Conservation (phyloP, 805 yeast genomes). For the Barnettozyma siamensis region DNA sequence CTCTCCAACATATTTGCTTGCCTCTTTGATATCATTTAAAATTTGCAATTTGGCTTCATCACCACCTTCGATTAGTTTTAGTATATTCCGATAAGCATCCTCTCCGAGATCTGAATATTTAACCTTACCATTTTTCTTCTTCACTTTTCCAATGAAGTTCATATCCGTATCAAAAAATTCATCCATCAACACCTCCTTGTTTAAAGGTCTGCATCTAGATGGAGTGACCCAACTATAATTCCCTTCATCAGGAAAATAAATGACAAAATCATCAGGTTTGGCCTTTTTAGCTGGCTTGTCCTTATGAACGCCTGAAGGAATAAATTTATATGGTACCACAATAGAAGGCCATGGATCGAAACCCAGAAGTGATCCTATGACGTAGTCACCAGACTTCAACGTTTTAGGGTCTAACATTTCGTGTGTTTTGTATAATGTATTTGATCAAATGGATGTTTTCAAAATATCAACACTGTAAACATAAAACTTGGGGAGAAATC, state of each 20-base stretch:
- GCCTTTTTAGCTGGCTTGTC: not conserved
- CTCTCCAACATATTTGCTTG: not conserved
- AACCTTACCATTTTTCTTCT: not conserved
- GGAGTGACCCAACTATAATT: not conserved
- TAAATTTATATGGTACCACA: conserved; percentile 19
- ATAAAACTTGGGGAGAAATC: too few relatives aligned
- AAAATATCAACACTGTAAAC: too few relatives aligned
- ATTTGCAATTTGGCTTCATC: not conserved
- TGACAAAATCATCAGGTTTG: not conserved
- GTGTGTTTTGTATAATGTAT: not conserved
- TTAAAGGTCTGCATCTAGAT: not conserved
- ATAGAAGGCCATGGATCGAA: conserved; percentile 48
- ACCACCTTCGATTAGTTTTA: not conserved
- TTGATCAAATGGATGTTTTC: too few relatives aligned
- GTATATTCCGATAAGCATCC: not conserved
- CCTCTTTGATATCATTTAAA: not conserved
- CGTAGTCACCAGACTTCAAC: conserved; percentile 28
- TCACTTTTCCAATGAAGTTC: not conserved
- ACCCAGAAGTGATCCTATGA: conserved; percentile 39
- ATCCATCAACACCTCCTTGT: not conserved
- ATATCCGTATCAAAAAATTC: not conserved
- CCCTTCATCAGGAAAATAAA: conserved; percentile 1
- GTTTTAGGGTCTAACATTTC: not conserved
- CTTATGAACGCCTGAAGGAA: not conserved
- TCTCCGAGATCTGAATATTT: not conserved